These are phyloP conservation scores for Crepidotus variabilis DNA, from an alignment of 768 basidiomycete genomes.

Conservation along the genomic window DNA sequence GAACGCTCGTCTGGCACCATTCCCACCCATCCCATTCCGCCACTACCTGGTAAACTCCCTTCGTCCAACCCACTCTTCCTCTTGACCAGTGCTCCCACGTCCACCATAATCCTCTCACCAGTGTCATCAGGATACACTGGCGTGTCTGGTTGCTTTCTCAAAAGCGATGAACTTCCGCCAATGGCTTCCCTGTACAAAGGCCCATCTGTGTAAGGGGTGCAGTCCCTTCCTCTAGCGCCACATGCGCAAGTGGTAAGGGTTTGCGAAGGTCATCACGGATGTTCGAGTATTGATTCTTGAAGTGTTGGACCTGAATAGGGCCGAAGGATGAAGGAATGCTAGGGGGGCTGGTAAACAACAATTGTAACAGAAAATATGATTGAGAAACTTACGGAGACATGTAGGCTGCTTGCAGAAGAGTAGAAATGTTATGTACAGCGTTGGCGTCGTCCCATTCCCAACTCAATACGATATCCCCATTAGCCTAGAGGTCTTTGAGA, in stretches of 20 bases:
- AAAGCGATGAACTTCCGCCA: not conserved
- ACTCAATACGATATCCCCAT: conserved; percentile 84
- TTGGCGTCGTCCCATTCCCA: conserved; percentile 99
- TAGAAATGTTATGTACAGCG: conserved; percentile 72
- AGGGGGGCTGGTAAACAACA: conserved; percentile 15
- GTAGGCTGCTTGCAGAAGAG: conserved; percentile 54
- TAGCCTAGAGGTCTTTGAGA: conserved; percentile 62
- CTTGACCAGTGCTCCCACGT: conserved; percentile 66
- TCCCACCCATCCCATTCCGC: conserved; percentile 47
- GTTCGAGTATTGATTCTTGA: conserved; percentile 63
- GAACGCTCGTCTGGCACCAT: conserved; percentile 15
- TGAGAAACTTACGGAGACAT: conserved; percentile 50
- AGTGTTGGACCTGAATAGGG: conserved; percentile 43
- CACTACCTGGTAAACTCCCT: conserved; percentile 48
- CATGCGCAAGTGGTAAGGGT: conserved; percentile 78
- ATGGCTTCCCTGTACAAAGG: conserved; percentile 40
- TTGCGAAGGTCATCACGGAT: conserved; percentile 64
- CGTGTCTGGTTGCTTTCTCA: not conserved
- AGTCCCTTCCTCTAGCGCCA: conserved; percentile 57
- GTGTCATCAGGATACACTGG: not conserved
- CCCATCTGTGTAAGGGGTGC: conserved; percentile 60
- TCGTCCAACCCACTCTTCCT: conserved; percentile 58
- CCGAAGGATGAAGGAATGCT: conserved; percentile 22
- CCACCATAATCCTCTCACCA: conserved; percentile 17
- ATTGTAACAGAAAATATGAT: conserved; percentile 27